Percentiles rank a stretch among this genome's conserved stretches.
These are phyloP conservation scores for Penicillium sp. DNA, from an alignment of 2,329 filamentous ascomycete genomes.

Conservation along the genomic window DNA sequence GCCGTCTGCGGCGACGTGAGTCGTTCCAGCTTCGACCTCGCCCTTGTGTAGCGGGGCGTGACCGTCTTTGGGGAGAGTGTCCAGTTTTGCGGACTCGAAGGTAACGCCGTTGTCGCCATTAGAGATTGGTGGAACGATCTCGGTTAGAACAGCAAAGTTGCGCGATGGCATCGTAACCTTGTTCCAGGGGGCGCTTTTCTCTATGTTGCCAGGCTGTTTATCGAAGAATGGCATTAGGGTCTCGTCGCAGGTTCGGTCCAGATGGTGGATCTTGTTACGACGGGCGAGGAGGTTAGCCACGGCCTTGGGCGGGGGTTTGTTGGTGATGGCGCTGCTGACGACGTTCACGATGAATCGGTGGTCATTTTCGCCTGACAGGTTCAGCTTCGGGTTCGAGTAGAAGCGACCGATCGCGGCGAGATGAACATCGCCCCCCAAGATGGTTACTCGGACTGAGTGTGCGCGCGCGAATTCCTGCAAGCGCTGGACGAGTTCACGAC, in stretches of 20 bases:
- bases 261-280: conserved; percentile 68
- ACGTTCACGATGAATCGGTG: conserved; percentile 68
- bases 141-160: conserved; percentile 67
- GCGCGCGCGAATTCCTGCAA: conserved; percentile 63
- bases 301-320: conserved; percentile 67
- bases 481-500: conserved; percentile 70
- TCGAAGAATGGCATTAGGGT: conserved; percentile 67
- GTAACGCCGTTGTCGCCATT: conserved; percentile 24
- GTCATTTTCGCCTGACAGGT: conserved; percentile 61
- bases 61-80: conserved; percentile 59
- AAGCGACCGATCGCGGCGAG: conserved; percentile 67
- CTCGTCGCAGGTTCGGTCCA: conserved; percentile 66
- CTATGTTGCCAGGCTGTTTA: conserved; percentile 59
- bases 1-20: conserved; percentile 70
- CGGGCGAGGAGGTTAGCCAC: conserved; percentile 67
- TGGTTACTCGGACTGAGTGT: conserved; percentile 62
- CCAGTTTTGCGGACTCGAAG: conserved; percentile 32
- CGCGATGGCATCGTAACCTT: conserved; percentile 79
- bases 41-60: conserved; percentile 75
- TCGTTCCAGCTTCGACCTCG: conserved; percentile 77
- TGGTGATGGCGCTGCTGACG: conserved; percentile 68
- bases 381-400: conserved; percentile 63
- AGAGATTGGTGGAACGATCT: conserved; percentile 42
- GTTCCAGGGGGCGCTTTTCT: conserved; percentile 74
- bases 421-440: conserved; percentile 68